These are phyloP conservation scores for Pseudocercospora macadamiae DNA, from an alignment of 2,329 filamentous ascomycete genomes.

Conservation along the genomic window DNA sequence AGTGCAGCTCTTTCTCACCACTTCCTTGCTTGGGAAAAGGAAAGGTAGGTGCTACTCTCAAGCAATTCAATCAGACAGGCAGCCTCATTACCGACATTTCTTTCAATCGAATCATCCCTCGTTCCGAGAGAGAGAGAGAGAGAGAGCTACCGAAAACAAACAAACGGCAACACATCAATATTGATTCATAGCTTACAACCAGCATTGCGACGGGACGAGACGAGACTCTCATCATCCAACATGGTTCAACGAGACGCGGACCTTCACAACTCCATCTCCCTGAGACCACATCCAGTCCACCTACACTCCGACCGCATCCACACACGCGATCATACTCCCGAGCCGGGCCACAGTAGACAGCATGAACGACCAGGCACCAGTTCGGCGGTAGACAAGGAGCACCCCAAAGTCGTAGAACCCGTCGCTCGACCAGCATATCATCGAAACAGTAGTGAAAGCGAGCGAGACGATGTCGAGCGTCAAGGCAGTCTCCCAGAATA, in stretches of 20 bases:
- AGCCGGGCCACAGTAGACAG: conserved; percentile 31
- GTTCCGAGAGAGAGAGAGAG: no score
- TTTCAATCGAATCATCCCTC: no score
- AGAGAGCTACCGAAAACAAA: no score
- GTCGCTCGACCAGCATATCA: conserved; percentile 38
- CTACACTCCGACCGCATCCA: conserved; percentile 34
- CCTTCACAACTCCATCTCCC: conserved; percentile 52
- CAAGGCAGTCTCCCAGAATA: conserved; percentile 59
- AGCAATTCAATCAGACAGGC: no score
- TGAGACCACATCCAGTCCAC: conserved; percentile 52
- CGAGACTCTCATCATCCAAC: background rate
- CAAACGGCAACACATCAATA: no score
- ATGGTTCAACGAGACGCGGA: conserved; percentile 44
- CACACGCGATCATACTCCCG: conserved; percentile 25
- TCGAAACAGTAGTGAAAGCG: conserved; percentile 33
- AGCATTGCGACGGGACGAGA: background rate
- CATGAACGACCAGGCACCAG: conserved; percentile 28
- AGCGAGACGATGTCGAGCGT: conserved; percentile 46
- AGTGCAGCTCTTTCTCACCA: background rate
- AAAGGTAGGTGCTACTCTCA: background rate
- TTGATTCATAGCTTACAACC: background rate
- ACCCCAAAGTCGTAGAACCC: conserved; percentile 35
- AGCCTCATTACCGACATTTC: no score
- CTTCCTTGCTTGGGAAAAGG: background rate
- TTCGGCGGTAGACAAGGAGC: conserved; percentile 23